Conservation (phyloP, 352 stramenopile genomes). For the Pythium guiyangense region DNA sequence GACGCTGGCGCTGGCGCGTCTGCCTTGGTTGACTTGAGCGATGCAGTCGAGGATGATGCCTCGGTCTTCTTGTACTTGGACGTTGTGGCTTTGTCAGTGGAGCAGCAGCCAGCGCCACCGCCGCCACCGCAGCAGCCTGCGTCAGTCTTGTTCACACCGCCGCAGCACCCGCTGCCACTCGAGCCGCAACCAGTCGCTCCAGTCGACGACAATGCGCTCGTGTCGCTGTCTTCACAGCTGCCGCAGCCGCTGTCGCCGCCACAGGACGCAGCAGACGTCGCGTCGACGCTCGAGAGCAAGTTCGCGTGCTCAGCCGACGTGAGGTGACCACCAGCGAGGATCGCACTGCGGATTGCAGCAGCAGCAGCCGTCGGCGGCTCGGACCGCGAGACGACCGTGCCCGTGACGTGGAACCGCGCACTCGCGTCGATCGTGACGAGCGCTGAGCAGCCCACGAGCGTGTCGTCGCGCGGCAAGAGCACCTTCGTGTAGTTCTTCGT, state of each 20-base stretch:
- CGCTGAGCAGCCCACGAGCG: constrained; percentile 69
- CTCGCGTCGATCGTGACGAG: constrained; percentile 46
- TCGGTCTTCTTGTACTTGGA: constrained; percentile 31
- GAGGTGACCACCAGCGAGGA: constrained; percentile 32
- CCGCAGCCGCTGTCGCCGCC: constrained; percentile 24
- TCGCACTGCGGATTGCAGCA: constrained; percentile 43
- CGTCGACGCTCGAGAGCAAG: constrained; percentile 22
- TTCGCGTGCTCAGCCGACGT: constrained; percentile 26
- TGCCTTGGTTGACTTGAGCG: not conserved
- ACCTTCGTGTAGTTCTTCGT: constrained; percentile 94
- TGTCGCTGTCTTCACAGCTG: constrained; percentile 21
- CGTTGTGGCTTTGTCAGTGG: not conserved
- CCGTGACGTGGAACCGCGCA: constrained; percentile 77
- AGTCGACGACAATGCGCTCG: not conserved
- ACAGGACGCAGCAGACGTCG: constrained; percentile 19
- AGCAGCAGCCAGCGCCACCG: constrained; percentile 5
- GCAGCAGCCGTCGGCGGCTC: constrained; percentile 48
- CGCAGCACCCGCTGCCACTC: not conserved
- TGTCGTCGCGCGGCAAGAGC: constrained; percentile 66
- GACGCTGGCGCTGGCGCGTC: not conserved
- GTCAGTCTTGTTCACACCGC: not conserved
- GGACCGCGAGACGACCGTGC: constrained; percentile 47
- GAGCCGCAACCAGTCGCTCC: constrained; percentile 4
- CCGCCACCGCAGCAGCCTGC: constrained; percentile 15
- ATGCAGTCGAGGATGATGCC: too few species aligned